Evolutionary conservation across 768 basidiomycete species (phyloP).

Genomic region (Neoboletus subvelutipes): DNA sequence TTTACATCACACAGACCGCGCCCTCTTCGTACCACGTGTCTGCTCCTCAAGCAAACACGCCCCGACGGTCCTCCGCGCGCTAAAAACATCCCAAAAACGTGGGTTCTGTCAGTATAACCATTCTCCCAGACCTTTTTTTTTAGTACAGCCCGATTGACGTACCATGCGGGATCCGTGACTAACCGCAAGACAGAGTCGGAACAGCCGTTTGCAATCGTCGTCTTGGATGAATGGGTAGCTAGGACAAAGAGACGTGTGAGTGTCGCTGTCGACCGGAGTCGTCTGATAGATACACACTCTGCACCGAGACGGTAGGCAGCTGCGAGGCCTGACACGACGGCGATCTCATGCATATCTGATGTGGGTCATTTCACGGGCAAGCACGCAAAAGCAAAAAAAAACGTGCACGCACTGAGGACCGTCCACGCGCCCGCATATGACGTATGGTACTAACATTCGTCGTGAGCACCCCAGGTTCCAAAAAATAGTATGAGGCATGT

Average conservation of each 20-base stretch:
- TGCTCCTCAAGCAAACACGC: background rate
- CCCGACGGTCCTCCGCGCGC: background rate
- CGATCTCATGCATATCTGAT: conserved; percentile 4
- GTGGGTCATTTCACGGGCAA: background rate
- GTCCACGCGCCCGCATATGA: conserved; percentile 3
- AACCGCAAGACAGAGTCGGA: background rate
- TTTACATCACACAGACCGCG: background rate
- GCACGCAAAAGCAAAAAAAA: background rate
- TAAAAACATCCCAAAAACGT: background rate
- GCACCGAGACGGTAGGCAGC: background rate
- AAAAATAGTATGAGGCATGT: background rate
- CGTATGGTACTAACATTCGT: background rate
- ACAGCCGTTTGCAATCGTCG: background rate
- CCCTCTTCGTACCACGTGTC: background rate
- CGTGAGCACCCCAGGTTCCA: background rate
- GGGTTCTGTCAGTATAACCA: background rate
- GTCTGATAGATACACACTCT: background rate
- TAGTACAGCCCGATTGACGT: background rate
- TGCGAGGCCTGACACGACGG: background rate
- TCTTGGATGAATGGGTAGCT: background rate
- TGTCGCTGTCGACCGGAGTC: background rate
- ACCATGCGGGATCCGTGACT: background rate
- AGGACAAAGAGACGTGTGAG: background rate
- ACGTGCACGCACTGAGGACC: background rate
- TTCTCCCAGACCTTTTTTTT: background rate